A percentile compares a stretch with the other conserved stretches of the same genome.
phyloP scores from a whole-genome alignment of 2,329 filamentous ascomycete genomes.

The Penicillium sp. region DNA sequence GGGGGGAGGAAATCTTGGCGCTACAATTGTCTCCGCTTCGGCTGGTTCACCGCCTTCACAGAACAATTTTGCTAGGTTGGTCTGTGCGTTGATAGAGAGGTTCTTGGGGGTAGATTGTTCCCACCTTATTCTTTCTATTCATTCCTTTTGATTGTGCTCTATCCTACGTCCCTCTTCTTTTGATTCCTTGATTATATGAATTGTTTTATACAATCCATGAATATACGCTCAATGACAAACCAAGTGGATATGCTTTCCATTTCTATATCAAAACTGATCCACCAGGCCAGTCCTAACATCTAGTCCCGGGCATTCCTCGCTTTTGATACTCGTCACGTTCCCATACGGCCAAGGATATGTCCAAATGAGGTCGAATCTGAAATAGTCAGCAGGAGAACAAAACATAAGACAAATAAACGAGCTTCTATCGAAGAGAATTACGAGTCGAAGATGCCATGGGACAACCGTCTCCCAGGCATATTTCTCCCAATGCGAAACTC shows the following conservation, averaged over 20 bases:
- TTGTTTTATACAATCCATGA: background rate
- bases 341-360: conserved; percentile 29
- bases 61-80: conserved; percentile 5
- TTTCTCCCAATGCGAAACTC: background rate
- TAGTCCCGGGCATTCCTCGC: conserved; percentile 28
- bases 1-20: conserved; percentile 42
- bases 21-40: conserved; percentile 32
- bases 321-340: conserved; percentile 25
- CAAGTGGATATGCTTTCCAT: background rate
- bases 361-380: conserved; percentile 33
- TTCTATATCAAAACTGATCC: conserved; percentile 19
- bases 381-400: conserved; percentile 2
- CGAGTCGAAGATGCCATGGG: background rate
- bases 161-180: background rate
- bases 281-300: conserved; percentile 19
- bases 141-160: background rate
- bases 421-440: background rate
- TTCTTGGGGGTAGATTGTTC: background rate
- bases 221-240: background rate
- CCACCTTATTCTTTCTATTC: background rate
- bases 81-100: background rate
- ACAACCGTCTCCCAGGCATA: background rate
- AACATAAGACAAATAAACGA: background rate
- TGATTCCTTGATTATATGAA: background rate
- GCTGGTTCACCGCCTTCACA: conserved; percentile 27